Base-by-base conservation (phyloP, 345 rosid species). In the Citrus glauca region DNA sequence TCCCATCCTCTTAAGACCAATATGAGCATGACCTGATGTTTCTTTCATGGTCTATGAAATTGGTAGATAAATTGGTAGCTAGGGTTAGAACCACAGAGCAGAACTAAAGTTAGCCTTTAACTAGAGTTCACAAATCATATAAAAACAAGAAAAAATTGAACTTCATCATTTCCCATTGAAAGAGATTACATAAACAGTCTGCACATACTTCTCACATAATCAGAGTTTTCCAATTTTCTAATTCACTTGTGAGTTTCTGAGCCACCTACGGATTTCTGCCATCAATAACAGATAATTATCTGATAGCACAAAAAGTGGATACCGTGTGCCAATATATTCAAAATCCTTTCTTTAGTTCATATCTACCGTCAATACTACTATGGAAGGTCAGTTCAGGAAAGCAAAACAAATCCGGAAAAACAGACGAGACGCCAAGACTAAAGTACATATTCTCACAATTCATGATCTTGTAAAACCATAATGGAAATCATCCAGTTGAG, bases 1-100 rank as follows among this genome's bases (percentile, higher is more conserved):
- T 82, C 98, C 98, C 99, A 94, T 92, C 84, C 98, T 88, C 88
- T 90, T 94, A 76, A 94, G 90, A 72, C 94, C 91, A 77, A 96
- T 88, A 79, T 79, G 81, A 84, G 81, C 82, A n/a, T 84, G 83
- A 59, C 5, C 72, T 73, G 86, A 69, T 74, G 83, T 48, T 27
- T 93, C 94, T 86, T 86, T 91, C 83, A 92, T 67, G 25, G 85
- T 87, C 98, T 95, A 77, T 53, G 78, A 78, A 72, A 57, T 53
- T 56, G 81, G 80, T n/a, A 42, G 50, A 75, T 72, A 77, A 69
- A 71, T 37, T n/a, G 7, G 32, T 45, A 61, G 59, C 11, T 40
- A 66, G 38, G 59, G 37, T 45, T 70, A 65, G 71, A 76, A 64
- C 24, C 71, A 38, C 24, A 28, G 48, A 37, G 69, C 73, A 20